A percentile compares a stretch with the other conserved stretches of the same genome.
These are phyloP conservation scores for Sphaerostilbella broomeana DNA, from an alignment of 2,329 filamentous ascomycete species.

Conservation along the genomic window DNA sequence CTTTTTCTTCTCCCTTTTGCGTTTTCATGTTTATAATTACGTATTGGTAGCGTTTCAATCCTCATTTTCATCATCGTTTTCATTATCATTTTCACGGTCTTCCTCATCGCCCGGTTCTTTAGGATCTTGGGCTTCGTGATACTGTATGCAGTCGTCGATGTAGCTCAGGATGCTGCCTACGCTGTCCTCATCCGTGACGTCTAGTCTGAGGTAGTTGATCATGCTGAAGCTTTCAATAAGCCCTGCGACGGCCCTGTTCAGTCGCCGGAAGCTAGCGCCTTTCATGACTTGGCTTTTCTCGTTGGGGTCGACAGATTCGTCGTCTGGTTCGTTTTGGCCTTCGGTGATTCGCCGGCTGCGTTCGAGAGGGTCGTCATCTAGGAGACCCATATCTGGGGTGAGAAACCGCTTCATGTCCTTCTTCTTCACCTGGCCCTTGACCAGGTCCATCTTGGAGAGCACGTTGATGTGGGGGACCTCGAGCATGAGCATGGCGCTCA, in stretches of 20 bases:
- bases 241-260: slow-evolving; percentile 83
- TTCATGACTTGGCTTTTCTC: slow-evolving; percentile 67
- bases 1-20: slow-evolving; percentile 13
- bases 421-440: slow-evolving; percentile 82
- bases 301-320: slow-evolving; percentile 53
- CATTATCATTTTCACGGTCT: slow-evolving; percentile 26
- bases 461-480: slow-evolving; percentile 96
- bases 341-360: slow-evolving; percentile 33
- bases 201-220: slow-evolving; percentile 88
- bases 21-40: slow-evolving; percentile 14
- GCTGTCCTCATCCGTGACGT: slow-evolving; percentile 88
- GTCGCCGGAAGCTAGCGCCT: slow-evolving; percentile 70
- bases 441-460: slow-evolving; percentile 93
- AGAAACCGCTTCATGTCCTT: slow-evolving; percentile 86
- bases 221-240: slow-evolving; percentile 97
- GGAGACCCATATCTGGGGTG: slow-evolving; percentile 72
- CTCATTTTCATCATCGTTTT: slow-evolving; percentile 34
- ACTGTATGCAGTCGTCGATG: slow-evolving; percentile 92
- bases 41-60: slow-evolving; percentile 18
- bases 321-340: slow-evolving; percentile 37
- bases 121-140: slow-evolving; percentile 87
- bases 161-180: slow-evolving; percentile 78
- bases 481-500: slow-evolving; percentile 99
- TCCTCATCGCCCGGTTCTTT: slow-evolving; percentile 67
- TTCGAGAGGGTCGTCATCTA: slow-evolving; percentile 71